Evolutionary conservation across 441 rosid species (phyloP).

Genomic region (Viola pubescens): DNA sequence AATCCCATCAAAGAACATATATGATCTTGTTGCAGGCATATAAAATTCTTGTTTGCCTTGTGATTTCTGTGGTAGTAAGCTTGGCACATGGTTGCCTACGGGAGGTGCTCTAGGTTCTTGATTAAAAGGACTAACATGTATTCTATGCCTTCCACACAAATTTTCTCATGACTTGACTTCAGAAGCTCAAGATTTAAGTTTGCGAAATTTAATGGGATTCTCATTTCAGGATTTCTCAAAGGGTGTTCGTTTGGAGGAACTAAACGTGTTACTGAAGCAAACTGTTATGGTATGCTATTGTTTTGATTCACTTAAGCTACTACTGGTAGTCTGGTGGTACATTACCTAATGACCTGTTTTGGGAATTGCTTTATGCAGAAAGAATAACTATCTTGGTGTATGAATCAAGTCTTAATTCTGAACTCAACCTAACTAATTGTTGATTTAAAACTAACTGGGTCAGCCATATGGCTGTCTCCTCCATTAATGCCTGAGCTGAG

Average conservation of each 20-base stretch:
- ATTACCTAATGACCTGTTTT: too few species aligned
- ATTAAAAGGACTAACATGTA: background rate
- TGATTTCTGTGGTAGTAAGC: background rate
- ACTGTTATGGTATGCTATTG: slow-evolving; percentile 72
- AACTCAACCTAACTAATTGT: too few species aligned
- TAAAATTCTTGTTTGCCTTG: background rate
- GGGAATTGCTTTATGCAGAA: too few species aligned
- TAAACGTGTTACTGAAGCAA: slow-evolving; percentile 73
- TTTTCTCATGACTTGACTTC: slow-evolving; percentile 1
- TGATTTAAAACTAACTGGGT: too few species aligned
- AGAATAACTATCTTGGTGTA: too few species aligned
- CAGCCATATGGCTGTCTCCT: too few species aligned
- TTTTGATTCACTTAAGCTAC: slow-evolving; percentile 14
- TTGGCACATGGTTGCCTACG: background rate
- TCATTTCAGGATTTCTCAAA: slow-evolving; percentile 72
- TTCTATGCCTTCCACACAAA: background rate
- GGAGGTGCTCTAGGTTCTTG: background rate
- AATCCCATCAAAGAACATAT: slow-evolving; percentile 2
- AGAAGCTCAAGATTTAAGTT: slow-evolving; percentile 8
- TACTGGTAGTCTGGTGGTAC: too few species aligned
- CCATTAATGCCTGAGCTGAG: too few species aligned
- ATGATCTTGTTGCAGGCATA: background rate
- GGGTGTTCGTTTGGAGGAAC: slow-evolving; percentile 88
- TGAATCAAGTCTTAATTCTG: too few species aligned
- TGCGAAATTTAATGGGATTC: slow-evolving; percentile 15